Percentiles rank a stretch among this genome's conserved stretches.
These are phyloP conservation scores for Phylloporus sp. DNA, from an alignment of 768 basidiomycete genomes.

Conservation along the genomic window DNA sequence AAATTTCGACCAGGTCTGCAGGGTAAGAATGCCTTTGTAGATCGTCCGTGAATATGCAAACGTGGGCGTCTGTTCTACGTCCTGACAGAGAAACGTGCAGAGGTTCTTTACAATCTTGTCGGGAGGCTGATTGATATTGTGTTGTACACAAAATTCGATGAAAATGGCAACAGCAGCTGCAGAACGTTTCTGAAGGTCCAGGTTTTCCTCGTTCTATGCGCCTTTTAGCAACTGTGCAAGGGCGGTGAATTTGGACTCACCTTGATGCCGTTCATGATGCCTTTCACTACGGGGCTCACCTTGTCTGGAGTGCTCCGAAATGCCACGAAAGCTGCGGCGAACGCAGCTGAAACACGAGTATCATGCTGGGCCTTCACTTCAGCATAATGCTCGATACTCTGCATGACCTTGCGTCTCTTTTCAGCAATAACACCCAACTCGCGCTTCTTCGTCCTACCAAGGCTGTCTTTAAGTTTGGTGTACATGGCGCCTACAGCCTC, in stretches of 20 bases:
- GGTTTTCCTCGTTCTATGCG: slow-evolving; percentile 76
- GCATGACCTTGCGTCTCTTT: slow-evolving; percentile 60
- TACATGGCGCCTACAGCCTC: slow-evolving; percentile 67
- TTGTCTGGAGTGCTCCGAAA: slow-evolving; percentile 85
- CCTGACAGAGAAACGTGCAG: slow-evolving; percentile 94
- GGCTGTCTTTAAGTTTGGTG: slow-evolving; percentile 62
- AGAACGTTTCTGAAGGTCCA: slow-evolving; percentile 83
- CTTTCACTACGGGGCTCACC: slow-evolving; percentile 93
- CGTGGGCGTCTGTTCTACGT: slow-evolving; percentile 82
- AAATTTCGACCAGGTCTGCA: slow-evolving; percentile 43
- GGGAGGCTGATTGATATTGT: slow-evolving; percentile 74
- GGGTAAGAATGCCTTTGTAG: slow-evolving; percentile 72
- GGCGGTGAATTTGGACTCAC: slow-evolving; percentile 37
- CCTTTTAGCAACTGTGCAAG: slow-evolving; percentile 4
- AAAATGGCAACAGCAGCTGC: slow-evolving; percentile 84
- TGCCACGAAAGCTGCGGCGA: slow-evolving; percentile 88
- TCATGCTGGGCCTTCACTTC: slow-evolving; percentile 85
- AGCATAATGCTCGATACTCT: slow-evolving; percentile 72
- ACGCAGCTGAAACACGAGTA: slow-evolving; percentile 79
- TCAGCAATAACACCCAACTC: slow-evolving; percentile 72
- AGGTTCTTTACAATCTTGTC: slow-evolving; percentile 98
- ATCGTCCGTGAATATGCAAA: slow-evolving; percentile 65
- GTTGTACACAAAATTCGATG: slow-evolving; percentile 75
- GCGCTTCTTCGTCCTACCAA: slow-evolving; percentile 75
- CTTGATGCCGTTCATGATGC: slow-evolving; percentile 97